A percentile compares a stretch with the other conserved stretches of the same genome.
phyloP scores from a whole-genome alignment of 192 early-diverging fungal genomes.

The Backusella macrospora region DNA sequence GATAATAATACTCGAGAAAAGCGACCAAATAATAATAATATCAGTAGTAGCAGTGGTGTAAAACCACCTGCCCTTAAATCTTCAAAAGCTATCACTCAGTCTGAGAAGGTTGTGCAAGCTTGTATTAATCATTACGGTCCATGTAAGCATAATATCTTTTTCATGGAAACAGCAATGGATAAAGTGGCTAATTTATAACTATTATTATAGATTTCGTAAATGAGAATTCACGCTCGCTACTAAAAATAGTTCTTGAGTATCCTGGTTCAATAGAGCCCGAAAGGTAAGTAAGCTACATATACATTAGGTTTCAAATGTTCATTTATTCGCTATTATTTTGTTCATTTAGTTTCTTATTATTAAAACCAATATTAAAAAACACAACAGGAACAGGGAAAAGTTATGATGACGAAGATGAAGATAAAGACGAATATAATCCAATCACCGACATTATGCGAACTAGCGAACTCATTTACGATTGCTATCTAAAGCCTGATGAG shows the following conservation, averaged over 20 bases:
- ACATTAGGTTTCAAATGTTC: too few species aligned
- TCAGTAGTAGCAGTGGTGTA: neutral
- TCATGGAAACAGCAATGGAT: neutral
- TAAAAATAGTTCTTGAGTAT: slow-evolving; percentile 17
- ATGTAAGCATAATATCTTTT: slow-evolving; percentile 37
- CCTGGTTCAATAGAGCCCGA: slow-evolving; percentile 18
- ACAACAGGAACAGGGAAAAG: slow-evolving; percentile 22
- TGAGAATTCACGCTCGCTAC: neutral
- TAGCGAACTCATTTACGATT: slow-evolving; percentile 61
- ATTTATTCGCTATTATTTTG: neutral
- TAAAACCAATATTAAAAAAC: slow-evolving; percentile 46
- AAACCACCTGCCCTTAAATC: neutral
- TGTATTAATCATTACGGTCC: slow-evolving; percentile 45
- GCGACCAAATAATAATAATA: neutral
- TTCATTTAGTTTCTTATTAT: slow-evolving; percentile 42
- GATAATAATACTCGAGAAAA: slow-evolving; percentile 19
- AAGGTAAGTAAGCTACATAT: neutral
- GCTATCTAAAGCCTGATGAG: slow-evolving; percentile 56
- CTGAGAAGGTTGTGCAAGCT: slow-evolving; percentile 49
- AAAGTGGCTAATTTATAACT: neutral
- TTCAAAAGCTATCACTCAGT: slow-evolving; percentile 44
- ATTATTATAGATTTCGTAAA: neutral
- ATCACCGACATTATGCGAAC: slow-evolving; percentile 77
- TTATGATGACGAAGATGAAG: slow-evolving; percentile 47
- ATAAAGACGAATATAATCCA: slow-evolving; percentile 82